Conservation (phyloP, 2,329 filamentous ascomycete genomes). For the Mollisia scopiformis region DNA sequence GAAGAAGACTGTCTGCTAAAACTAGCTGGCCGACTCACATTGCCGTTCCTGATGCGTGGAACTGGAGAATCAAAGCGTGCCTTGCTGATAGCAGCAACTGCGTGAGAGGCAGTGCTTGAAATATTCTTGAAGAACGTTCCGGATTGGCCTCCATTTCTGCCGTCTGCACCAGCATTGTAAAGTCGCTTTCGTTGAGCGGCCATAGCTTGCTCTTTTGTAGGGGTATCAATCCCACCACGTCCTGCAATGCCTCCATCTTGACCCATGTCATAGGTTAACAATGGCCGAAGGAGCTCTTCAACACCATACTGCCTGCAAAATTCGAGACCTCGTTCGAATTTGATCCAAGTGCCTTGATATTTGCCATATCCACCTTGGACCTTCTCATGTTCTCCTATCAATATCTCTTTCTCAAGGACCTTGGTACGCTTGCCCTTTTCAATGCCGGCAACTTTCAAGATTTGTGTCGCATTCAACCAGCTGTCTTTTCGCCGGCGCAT, state of each 20-base stretch:
- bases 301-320: conserved; percentile 84
- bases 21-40: conserved; percentile 66
- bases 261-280: conserved; percentile 80
- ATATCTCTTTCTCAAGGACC: conserved; percentile 96
- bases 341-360: conserved; percentile 99
- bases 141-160: conserved; percentile 65
- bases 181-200: conserved; percentile 90
- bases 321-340: conserved; percentile 87
- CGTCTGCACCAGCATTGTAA: conserved; percentile 77
- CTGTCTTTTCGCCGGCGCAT: conserved; percentile 96
- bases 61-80: conserved; percentile 89
- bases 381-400: conserved; percentile 96
- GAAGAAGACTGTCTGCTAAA: conserved; percentile 71
- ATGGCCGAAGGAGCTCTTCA: conserved; percentile 73
- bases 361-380: conserved; percentile 98
- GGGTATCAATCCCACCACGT: conserved; percentile 82
- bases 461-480: conserved; percentile 98
- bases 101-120: conserved; percentile 87
- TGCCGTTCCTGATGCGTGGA: conserved; percentile 61
- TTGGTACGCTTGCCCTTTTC: conserved; percentile 98
- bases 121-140: conserved; percentile 98
- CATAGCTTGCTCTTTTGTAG: conserved; percentile 98
- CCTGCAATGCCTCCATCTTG: conserved; percentile 74
- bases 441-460: conserved; percentile 94
- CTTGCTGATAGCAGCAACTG: conserved; percentile 95